Conservation (phyloP, 2,329 filamentous ascomycete genomes). For the Penicillium griseofulvum region DNA sequence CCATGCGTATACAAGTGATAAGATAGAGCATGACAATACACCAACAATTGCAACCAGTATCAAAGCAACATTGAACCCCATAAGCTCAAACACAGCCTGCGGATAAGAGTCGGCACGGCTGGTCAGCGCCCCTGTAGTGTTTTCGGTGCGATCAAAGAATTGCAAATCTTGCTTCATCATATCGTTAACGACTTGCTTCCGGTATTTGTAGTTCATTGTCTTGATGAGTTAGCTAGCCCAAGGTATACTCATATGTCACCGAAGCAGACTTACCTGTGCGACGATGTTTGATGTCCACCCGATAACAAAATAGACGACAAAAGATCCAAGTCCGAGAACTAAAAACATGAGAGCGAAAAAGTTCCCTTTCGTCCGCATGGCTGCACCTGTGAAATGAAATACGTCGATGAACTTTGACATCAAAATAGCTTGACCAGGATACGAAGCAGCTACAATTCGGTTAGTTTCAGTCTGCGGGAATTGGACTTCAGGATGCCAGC, state of each 20-base stretch:
- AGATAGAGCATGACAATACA: constrained; percentile 46
- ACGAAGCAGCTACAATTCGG: constrained; percentile 40
- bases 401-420: constrained; percentile 24
- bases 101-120: constrained; percentile 34
- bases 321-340: constrained; percentile 40
- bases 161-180: constrained; percentile 30
- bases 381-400: constrained; percentile 10
- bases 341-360: constrained; percentile 51
- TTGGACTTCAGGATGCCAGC: too few species aligned
- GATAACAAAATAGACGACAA: constrained; percentile 41
- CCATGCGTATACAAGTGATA: constrained; percentile 51
- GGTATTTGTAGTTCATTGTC: constrained; percentile 15
- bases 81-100: constrained; percentile 44
- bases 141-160: constrained; percentile 34
- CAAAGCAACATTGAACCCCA: constrained; percentile 51
- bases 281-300: constrained; percentile 33
- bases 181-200: constrained; percentile 21
- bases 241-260: not conserved
- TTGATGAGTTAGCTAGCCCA: not conserved
- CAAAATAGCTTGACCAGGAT: constrained; percentile 48
- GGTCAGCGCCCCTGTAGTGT: constrained; percentile 30
- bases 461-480: not conserved
- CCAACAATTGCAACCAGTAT: constrained; percentile 50
- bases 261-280: constrained; percentile 20
- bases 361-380: constrained; percentile 29